These are phyloP conservation scores for Calonectria montana DNA, from an alignment of 2,329 filamentous ascomycete species.

Conservation along the genomic window DNA sequence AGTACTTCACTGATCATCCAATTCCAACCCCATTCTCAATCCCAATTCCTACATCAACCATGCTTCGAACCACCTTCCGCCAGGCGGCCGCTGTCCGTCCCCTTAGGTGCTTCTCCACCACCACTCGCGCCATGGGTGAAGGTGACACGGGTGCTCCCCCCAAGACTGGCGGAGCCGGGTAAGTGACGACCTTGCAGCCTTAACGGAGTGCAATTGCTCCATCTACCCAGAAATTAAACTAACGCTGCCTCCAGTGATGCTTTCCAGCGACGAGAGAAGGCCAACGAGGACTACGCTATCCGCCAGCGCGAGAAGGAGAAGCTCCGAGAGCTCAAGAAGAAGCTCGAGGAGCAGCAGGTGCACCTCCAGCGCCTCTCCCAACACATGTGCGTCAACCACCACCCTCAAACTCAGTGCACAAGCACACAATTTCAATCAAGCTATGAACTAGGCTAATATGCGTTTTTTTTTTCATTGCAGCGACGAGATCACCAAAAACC, in stretches of 20 bases:
- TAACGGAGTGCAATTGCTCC: constrained; percentile 13
- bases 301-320: constrained; percentile 90
- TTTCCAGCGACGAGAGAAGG: constrained; percentile 92
- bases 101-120: constrained; percentile 71
- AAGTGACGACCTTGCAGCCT: constrained; percentile 45
- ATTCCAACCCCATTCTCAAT: constrained; percentile 13
- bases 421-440: background rate
- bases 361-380: constrained; percentile 87
- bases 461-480: constrained; percentile 54
- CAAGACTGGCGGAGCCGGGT: constrained; percentile 65
- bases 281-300: constrained; percentile 87
- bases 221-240: background rate
- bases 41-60: constrained; percentile 50
- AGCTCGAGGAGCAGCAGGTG: constrained; percentile 80
- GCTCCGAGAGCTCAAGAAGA: constrained; percentile 80
- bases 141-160: constrained; percentile 76
- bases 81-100: constrained; percentile 67
- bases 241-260: constrained; percentile 72
- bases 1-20: constrained; percentile 23
- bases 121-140: constrained; percentile 71
- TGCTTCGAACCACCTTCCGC: constrained; percentile 75
- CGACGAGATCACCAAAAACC: constrained; percentile 79
- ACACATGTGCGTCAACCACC: constrained; percentile 76
- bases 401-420: constrained; percentile 16
- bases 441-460: constrained; percentile 24